Evolutionary conservation across 1,284 basidiomycete genomes (phyloP), one percentile per base, ranked within the genome.

Genomic region (Volvariella surrecta): DNA sequence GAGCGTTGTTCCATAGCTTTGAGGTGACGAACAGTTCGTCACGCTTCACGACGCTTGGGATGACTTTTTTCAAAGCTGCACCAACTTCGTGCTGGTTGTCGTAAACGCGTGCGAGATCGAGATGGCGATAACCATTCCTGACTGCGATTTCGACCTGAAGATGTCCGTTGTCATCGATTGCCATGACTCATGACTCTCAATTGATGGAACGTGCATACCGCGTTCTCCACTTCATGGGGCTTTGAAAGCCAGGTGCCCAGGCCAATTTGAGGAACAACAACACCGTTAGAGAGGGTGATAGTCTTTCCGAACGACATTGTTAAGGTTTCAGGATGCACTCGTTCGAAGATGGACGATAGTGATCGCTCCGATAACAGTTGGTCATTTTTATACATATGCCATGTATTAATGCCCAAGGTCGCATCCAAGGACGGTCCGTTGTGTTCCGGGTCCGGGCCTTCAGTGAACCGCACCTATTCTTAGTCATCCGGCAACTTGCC

Each of bases 21-120:
- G 82, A 83, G 4, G 89, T 91, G 61, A 93, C 76, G 66, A 85
- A 89, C 47, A 93, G 76, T 10, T 92, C 79, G 58, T 88, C 78
- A 46, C 90, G 83, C 52, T 80, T 76, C 40, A 91, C 83, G 44
- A 89, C 82, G 2, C 76, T 77, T 4, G 78, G 78, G 49, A 87
- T 79, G 59, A 93, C 80, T 52, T 89, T 90, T 60, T 82, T 81
- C 54, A 87, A 65, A 2, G 81, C 80, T 1, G 68, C 67, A 7
- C 83, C 81, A 45, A 84, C 75, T 64, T 92, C 86, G 43, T 82
- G 70, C 60, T 91, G 82, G 58, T 85, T 87, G 50, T 67, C 50
- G 60, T 89, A 87, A 43, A 85, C 67, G 69, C 75, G 74, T 8
- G 87, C 87, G 35, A 81, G 73, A 62, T 91, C 89, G 50, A 92